Percentiles rank a stretch among this genome's conserved stretches.
phyloP scores from a whole-genome alignment of 2,329 filamentous ascomycete genomes.

The Colletotrichum incanum region DNA sequence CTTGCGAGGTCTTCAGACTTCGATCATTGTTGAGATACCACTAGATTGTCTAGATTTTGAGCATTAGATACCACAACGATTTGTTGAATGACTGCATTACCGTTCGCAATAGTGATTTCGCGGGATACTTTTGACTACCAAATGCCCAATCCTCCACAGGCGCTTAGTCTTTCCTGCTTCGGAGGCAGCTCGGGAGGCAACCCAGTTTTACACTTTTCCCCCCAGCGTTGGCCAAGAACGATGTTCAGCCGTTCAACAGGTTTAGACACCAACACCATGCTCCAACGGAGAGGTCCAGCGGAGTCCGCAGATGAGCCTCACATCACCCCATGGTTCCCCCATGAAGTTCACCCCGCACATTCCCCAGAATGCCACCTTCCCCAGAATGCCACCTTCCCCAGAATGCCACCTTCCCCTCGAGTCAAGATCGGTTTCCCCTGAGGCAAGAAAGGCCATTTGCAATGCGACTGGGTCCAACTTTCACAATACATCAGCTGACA shows the following conservation, averaged over 20 bases:
- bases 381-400: slow-evolving; percentile 28
- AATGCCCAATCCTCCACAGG: no score
- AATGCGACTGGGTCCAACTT: background rate
- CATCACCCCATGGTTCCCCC: slow-evolving; percentile 3
- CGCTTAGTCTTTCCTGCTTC: background rate
- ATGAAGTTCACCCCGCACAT: slow-evolving; percentile 28
- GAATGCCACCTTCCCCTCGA: background rate
- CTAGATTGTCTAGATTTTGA: slow-evolving; percentile 38
- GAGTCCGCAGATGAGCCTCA: slow-evolving; percentile 11
- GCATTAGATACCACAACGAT: slow-evolving; percentile 41
- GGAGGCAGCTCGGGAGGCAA: background rate
- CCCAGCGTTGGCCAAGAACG: background rate
- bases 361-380: slow-evolving; percentile 15
- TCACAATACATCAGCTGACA: slow-evolving; percentile 1
- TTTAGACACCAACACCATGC: background rate
- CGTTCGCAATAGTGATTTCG: background rate
- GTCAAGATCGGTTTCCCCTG: background rate
- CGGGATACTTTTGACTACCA: background rate
- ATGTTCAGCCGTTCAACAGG: background rate
- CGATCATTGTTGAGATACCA: slow-evolving; percentile 39
- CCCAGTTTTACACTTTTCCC: background rate
- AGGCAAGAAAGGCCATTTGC: background rate
- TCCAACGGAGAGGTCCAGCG: background rate
- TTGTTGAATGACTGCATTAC: slow-evolving; percentile 13
- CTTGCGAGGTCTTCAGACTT: slow-evolving; percentile 8